Evolutionary conservation across 345 rosid species (phyloP).

Genomic region (Carallia pectinifolia): DNA sequence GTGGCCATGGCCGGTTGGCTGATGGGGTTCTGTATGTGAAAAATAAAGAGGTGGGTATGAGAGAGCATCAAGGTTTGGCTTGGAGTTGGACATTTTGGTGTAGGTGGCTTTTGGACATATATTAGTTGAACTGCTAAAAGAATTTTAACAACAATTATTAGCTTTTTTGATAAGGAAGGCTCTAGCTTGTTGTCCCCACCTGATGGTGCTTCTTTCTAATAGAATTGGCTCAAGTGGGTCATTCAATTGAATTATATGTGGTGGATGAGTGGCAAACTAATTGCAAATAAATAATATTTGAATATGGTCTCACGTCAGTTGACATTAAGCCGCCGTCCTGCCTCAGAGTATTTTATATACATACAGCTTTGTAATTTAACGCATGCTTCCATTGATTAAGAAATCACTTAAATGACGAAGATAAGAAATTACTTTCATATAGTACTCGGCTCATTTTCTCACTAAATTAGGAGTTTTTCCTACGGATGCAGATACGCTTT

Average conservation of each 20-base stretch:
- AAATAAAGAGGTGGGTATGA: conserved; percentile 3
- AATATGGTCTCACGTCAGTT: no score
- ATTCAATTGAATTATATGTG: neutral
- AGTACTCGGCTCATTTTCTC: no score
- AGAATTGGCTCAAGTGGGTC: conserved; percentile 16
- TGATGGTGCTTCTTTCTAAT: neutral
- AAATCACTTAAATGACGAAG: no score
- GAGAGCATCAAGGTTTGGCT: neutral
- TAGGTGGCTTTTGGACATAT: conserved; percentile 28
- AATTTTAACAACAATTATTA: conserved; percentile 11
- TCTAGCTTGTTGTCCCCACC: neutral
- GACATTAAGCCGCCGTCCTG: no score
- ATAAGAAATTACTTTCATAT: no score
- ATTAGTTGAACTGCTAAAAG: conserved; percentile 59
- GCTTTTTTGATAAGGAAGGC: conserved; percentile 1
- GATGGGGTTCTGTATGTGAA: neutral
- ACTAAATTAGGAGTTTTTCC: no score
- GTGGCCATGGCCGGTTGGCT: conserved; percentile 26
- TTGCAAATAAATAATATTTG: no score
- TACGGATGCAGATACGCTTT: no score
- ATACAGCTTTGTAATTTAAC: no score
- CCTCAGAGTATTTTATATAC: no score
- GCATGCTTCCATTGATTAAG: no score
- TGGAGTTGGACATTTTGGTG: conserved; percentile 34
- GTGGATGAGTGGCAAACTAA: no score